phyloP scores from a whole-genome alignment of 306 rosid species.

The Lathyrus oleraceus region DNA sequence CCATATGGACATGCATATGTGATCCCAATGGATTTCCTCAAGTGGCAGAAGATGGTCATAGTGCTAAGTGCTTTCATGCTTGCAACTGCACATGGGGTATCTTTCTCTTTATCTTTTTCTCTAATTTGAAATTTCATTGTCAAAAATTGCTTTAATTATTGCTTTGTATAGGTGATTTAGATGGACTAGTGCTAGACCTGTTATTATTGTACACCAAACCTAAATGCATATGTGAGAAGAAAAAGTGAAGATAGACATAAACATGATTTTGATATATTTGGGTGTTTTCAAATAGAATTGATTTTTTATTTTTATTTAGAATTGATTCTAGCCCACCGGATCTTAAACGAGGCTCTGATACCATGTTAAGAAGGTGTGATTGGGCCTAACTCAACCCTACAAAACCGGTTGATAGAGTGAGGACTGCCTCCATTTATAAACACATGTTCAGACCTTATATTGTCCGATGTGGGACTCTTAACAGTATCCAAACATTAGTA shows the following conservation, averaged over 20 bases:
- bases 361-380: no score
- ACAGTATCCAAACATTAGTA: neutral
- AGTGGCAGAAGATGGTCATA: conserved; percentile 56
- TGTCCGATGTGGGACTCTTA: no score
- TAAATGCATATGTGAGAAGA: conserved; percentile 6
- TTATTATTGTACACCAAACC: neutral
- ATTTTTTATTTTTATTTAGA: neutral
- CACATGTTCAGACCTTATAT: no score
- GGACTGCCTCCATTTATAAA: no score
- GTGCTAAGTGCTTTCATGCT: conserved; percentile 64
- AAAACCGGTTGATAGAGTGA: no score
- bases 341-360: no score
- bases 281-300: neutral
- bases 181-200: conserved; percentile 21
- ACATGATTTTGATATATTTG: neutral
- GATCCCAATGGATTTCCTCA: conserved; percentile 70
- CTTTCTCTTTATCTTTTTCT: conserved; percentile 33
- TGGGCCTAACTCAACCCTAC: no score
- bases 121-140: conserved; percentile 16
- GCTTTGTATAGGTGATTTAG: conserved; percentile 19
- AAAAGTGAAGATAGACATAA: neutral
- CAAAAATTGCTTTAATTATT: neutral
- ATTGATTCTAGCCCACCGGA: neutral
- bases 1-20: conserved; percentile 80
- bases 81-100: conserved; percentile 95